Evolutionary conservation across 768 basidiomycete genomes (phyloP).

Genomic region (Lactarius evosmus): DNA sequence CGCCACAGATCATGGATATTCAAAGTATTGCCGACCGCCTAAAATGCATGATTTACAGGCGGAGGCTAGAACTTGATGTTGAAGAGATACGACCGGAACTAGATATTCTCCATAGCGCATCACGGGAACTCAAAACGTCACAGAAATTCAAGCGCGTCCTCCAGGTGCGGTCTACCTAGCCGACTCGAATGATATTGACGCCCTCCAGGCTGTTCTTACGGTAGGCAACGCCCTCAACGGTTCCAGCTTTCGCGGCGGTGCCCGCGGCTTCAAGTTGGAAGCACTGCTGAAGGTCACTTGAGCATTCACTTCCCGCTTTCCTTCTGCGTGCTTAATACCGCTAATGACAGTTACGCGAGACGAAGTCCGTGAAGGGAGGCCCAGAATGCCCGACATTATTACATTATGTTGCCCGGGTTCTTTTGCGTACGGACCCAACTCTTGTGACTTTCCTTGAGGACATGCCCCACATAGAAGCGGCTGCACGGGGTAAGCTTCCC

Average conservation of each 20-base stretch:
- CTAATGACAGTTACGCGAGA: slow-evolving; percentile 67
- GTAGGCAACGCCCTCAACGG: slow-evolving; percentile 84
- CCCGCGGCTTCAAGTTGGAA: slow-evolving; percentile 81
- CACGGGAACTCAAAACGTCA: slow-evolving; percentile 63
- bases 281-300: slow-evolving; percentile 68
- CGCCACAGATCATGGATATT: slow-evolving; percentile 65
- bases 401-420: slow-evolving; percentile 79
- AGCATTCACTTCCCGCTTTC: neutral
- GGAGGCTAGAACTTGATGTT: slow-evolving; percentile 76
- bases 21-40: slow-evolving; percentile 72
- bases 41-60: slow-evolving; percentile 80
- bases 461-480: slow-evolving; percentile 75
- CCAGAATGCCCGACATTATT: slow-evolving; percentile 82
- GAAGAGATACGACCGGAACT: slow-evolving; percentile 84
- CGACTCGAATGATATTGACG: slow-evolving; percentile 11
- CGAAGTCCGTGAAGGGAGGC: slow-evolving; percentile 65
- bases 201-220: slow-evolving; percentile 59
- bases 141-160: slow-evolving; percentile 64
- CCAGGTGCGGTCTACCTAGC: slow-evolving; percentile 44
- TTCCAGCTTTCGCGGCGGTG: slow-evolving; percentile 79
- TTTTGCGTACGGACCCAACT: slow-evolving; percentile 63
- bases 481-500: slow-evolving; percentile 61
- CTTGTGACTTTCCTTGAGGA: slow-evolving; percentile 76
- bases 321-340: neutral
- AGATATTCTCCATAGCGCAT: slow-evolving; percentile 66